Conservation (phyloP, 352 stramenopile genomes). For the Phytophthora podocarpi region DNA sequence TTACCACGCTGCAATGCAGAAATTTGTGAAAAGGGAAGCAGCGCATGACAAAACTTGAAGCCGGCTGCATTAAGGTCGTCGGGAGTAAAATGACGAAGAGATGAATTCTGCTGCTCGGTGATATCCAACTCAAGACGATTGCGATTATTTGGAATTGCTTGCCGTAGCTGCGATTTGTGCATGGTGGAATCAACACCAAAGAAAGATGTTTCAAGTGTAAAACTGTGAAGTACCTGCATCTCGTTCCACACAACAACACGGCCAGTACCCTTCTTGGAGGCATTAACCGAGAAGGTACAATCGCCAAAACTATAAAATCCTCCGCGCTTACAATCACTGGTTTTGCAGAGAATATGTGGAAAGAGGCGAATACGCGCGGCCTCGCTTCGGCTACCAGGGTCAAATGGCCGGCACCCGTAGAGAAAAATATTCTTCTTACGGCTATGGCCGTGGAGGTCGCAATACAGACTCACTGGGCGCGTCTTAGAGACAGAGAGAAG, state of each 20-base stretch:
- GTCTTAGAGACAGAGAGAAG: constrained; percentile 53
- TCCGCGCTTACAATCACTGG: constrained; percentile 35
- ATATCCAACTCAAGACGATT: constrained; percentile 21
- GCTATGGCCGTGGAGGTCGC: constrained; percentile 90
- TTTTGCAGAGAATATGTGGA: constrained; percentile 72
- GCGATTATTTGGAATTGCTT: constrained; percentile 8
- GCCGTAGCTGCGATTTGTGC: constrained; percentile 16
- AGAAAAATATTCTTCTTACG: constrained; percentile 91
- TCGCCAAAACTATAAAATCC: constrained; percentile 73
- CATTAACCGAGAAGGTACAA: constrained; percentile 73
- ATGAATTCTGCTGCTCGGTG: constrained; percentile 5
- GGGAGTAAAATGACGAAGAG: constrained; percentile 52
- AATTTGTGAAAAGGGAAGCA: constrained; percentile 69
- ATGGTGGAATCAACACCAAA: constrained; percentile 49
- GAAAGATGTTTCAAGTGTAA: constrained; percentile 82
- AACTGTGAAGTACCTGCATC: constrained; percentile 71
- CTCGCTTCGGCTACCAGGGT: constrained; percentile 42
- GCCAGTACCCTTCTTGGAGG: constrained; percentile 64
- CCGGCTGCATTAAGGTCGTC: constrained; percentile 59
- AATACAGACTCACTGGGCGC: constrained; percentile 73
- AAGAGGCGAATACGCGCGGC: constrained; percentile 68
- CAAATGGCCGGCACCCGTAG: constrained; percentile 74
- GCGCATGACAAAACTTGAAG: constrained; percentile 53
- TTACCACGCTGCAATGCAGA: constrained; percentile 45
- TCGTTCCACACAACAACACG: constrained; percentile 74